Evolutionary conservation across 73 alveolate genomes (phyloP), one percentile per base, ranked within the genome.

Genomic region (Paramecium tetraurelia): DNA sequence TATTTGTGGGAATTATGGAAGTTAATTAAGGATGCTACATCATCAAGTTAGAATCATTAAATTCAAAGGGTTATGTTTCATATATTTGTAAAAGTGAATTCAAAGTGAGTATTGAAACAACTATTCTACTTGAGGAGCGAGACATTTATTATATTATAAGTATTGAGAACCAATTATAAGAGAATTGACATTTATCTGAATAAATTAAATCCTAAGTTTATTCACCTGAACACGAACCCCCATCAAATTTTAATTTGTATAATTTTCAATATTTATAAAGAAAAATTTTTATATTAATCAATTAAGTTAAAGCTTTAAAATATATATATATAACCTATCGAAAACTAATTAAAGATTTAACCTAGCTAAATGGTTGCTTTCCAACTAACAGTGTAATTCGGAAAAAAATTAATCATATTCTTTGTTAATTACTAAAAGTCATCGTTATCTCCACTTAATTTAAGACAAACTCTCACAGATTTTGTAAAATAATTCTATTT

Each of bases 1-100:
- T 31, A 53, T 53, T 53, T 7, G 69, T 53, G 24, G 84, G 84
- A 22, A 68, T 10, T 33, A 68, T 11, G 0, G 50, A 68, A 68
- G 50, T 14, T 33, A 68, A 14, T 68, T 68, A 68, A 68, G 84
- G 84, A 31, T 68, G 84, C n/a, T 68, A 68, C 84, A 53, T 53
- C 69, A 53, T 27, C 21, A 31, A 33, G 9, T 68, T 68, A 68
- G 40, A 31, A 68, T 68, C 84, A 68, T 68, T 31, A n/a, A 68
- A 68, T 68, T 68, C 84, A 12, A 68, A 5, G 24, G 84, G 84
- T 33, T 68, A 24, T 12, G 16, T 68, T 33, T 68, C 84, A 68
- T 68, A 68, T 22, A 68, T 68, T 68, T 27, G 22, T 11, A 68
- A n/a, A 2, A 68, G 84, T 31, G 84, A 27, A 68, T 68, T 68